phyloP scores from a whole-genome alignment of 176 grass and related monocot genomes.

The Paspalum vaginatum region DNA sequence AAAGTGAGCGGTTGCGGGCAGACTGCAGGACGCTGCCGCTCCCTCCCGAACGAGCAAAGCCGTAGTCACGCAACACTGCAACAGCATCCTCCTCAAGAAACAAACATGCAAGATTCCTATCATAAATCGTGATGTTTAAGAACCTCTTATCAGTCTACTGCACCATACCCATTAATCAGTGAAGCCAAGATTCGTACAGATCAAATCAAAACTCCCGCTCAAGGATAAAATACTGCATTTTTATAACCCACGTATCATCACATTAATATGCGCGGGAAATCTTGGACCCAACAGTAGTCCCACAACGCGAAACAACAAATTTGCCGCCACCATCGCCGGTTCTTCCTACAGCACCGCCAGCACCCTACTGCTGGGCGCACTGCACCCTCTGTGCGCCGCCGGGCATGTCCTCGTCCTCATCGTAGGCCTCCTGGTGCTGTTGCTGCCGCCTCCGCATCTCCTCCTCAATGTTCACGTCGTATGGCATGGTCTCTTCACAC shows the following conservation, averaged over 20 bases:
- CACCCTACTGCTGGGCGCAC: constrained; percentile 77
- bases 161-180: no score
- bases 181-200: no score
- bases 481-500: constrained; percentile 81
- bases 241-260: constrained; percentile 17
- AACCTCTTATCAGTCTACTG: no score
- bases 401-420: constrained; percentile 72
- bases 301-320: constrained; percentile 6
- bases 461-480: constrained; percentile 78
- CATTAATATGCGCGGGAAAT: constrained; percentile 6
- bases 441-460: constrained; percentile 82
- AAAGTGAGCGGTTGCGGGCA: no score
- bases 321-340: not conserved
- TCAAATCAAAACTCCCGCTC: not conserved
- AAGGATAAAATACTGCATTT: not conserved
- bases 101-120: no score
- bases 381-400: constrained; percentile 78
- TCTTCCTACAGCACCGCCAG: not conserved
- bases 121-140: no score
- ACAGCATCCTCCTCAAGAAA: no score
- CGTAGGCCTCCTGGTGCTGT: constrained; percentile 80
- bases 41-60: no score
- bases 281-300: constrained; percentile 8
- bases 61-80: no score
- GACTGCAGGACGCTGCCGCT: no score